These are phyloP conservation scores for Ophiostoma novo-ulmi DNA, from an alignment of 2,329 filamentous ascomycete genomes.

Conservation along the genomic window DNA sequence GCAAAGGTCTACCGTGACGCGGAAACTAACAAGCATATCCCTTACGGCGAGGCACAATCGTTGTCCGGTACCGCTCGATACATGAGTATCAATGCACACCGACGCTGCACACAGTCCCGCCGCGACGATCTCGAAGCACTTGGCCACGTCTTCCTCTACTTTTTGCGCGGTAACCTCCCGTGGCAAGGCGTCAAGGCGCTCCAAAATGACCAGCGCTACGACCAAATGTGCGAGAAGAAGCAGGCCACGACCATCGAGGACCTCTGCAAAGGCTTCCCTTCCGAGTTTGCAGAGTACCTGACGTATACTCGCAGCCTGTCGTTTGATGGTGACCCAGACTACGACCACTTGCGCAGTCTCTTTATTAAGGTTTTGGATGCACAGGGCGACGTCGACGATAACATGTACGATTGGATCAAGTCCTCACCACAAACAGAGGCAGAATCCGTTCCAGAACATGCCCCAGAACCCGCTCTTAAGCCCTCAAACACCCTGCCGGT, in stretches of 20 bases:
- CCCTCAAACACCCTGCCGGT: background rate
- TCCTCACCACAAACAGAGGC: constrained; percentile 60
- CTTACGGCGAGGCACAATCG: constrained; percentile 92
- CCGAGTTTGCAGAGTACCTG: constrained; percentile 95
- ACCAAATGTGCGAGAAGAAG: constrained; percentile 99
- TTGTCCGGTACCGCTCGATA: constrained; percentile 94
- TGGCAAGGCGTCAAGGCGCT: constrained; percentile 69
- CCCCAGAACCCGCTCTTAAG: background rate
- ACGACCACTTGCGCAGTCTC: constrained; percentile 91
- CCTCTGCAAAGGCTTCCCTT: constrained; percentile 88
- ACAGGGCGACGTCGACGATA: constrained; percentile 87
- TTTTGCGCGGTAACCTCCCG: constrained; percentile 61
- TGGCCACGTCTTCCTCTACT: constrained; percentile 72
- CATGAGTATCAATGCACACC: constrained; percentile 99
- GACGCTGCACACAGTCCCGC: constrained; percentile 90
- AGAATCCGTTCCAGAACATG: constrained; percentile 39
- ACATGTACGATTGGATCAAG: constrained; percentile 99
- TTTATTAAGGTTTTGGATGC: constrained; percentile 94
- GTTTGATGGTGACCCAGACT: constrained; percentile 96
- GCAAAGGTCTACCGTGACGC: constrained; percentile 97
- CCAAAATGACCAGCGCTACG: constrained; percentile 90
- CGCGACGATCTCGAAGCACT: constrained; percentile 91
- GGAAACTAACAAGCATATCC: constrained; percentile 98
- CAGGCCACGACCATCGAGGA: constrained; percentile 96
- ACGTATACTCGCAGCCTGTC: constrained; percentile 94